These are phyloP conservation scores for Pythium brassicae DNA, from an alignment of 352 stramenopile species.

Conservation along the genomic window DNA sequence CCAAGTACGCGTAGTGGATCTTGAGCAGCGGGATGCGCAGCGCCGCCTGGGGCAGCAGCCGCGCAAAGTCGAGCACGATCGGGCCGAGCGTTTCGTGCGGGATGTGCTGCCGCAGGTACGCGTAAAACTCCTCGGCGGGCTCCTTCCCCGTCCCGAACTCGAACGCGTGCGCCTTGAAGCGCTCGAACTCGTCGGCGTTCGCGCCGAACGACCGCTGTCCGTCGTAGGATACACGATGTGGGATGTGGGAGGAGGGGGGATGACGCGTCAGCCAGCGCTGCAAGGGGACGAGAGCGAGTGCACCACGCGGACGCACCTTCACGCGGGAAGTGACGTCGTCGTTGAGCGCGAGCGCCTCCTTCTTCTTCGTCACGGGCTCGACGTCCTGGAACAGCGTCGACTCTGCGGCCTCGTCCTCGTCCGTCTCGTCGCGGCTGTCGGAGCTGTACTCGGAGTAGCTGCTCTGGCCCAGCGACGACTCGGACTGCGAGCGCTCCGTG, in stretches of 20 bases:
- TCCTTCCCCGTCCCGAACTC: slow-evolving; percentile 72
- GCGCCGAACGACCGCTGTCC: slow-evolving; percentile 26
- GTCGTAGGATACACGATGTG: no score
- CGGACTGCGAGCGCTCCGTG: slow-evolving; percentile 31
- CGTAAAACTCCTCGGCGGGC: slow-evolving; percentile 57
- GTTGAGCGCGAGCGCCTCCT: slow-evolving; percentile 69
- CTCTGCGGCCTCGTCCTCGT: slow-evolving; percentile 41
- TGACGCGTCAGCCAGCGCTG: no score
- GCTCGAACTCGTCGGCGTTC: slow-evolving; percentile 65
- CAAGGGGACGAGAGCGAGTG: no score
- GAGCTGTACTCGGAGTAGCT: slow-evolving; percentile 44
- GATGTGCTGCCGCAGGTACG: slow-evolving; percentile 58
- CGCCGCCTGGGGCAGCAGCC: slow-evolving; percentile 52
- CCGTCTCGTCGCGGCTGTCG: slow-evolving; percentile 40
- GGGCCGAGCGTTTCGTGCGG: slow-evolving; percentile 42
- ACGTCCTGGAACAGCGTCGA: slow-evolving; percentile 55
- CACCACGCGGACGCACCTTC: slow-evolving; percentile 18
- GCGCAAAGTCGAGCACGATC: slow-evolving; percentile 80
- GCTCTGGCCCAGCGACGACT: slow-evolving; percentile 31
- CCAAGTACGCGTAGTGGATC: slow-evolving; percentile 54
- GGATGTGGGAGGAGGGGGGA: no score
- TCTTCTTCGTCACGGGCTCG: slow-evolving; percentile 67
- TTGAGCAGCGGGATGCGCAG: slow-evolving; percentile 69
- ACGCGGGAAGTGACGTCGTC: slow-evolving; percentile 74
- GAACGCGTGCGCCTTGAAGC: slow-evolving; percentile 74